These are phyloP conservation scores for Annona squamosa DNA, from an alignment of 164 flowering plant species.

Conservation along the genomic window DNA sequence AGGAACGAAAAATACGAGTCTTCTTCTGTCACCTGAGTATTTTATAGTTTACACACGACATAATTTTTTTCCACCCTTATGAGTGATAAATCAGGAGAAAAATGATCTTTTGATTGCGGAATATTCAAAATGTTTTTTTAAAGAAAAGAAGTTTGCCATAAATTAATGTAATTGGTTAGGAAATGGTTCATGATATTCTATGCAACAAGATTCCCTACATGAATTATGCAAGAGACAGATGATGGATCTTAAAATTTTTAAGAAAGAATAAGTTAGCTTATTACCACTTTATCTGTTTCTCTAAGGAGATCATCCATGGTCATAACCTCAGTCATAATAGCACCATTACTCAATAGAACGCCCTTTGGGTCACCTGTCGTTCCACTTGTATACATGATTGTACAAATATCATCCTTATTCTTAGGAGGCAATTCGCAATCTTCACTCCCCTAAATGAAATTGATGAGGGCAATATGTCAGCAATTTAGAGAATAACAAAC, in stretches of 20 bases:
- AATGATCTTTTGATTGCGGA: not conserved
- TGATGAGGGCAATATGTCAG: not conserved
- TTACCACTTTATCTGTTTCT: conserved; percentile 72
- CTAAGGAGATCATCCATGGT: conserved; percentile 48
- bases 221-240: not conserved
- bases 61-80: not conserved
- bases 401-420: conserved; percentile 52
- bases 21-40: conserved; percentile 49
- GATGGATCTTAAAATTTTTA: not conserved
- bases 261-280: not conserved
- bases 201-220: not conserved
- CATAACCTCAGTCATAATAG: conserved; percentile 57
- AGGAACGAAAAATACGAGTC: conserved; percentile 88
- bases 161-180: no score
- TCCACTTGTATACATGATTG: conserved; percentile 98
- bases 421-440: conserved; percentile 57
- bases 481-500: no score
- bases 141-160: no score
- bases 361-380: conserved; percentile 99
- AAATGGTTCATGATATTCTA: not conserved
- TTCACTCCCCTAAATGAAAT: conserved; percentile 43
- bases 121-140: no score
- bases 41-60: not conserved
- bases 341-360: conserved; percentile 57
- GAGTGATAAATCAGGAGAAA: not conserved